Conservation (phyloP, 140 eudicot genomes). For the Senecio squalidus region DNA sequence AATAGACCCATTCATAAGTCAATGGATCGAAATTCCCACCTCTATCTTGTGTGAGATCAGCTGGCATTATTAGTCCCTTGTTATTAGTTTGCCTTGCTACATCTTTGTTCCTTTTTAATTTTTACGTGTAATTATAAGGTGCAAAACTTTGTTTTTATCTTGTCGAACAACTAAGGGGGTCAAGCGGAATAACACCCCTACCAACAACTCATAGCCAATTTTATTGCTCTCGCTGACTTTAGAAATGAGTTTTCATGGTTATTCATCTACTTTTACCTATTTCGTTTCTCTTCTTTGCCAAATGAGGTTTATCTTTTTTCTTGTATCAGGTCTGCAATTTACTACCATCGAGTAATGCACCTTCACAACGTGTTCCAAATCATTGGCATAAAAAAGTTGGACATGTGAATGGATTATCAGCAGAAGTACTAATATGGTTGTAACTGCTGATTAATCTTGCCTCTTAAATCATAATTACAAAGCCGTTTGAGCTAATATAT, state of each 20-base stretch:
- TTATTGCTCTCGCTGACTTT: not conserved
- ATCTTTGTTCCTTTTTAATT: not conserved
- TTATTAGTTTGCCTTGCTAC: not conserved
- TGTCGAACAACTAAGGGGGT: too few species aligned
- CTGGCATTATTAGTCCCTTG: not conserved
- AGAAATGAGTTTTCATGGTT: not conserved
- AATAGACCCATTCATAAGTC: too few species aligned
- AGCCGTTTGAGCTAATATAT: conserved; percentile 52
- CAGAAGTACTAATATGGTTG: conserved; percentile 44
- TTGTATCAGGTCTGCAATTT: conserved; percentile 58
- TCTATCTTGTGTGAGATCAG: too few species aligned
- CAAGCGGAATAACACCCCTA: too few species aligned
- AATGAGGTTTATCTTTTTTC: conserved; percentile 6
- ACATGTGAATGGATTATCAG: conserved; percentile 69
- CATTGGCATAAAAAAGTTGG: conserved; percentile 69
- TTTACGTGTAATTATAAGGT: not conserved
- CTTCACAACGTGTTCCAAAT: conserved; percentile 86
- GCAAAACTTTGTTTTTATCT: not conserved
- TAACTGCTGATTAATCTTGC: conserved; percentile 3
- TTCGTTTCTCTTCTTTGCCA: not conserved
- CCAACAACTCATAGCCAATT: not conserved
- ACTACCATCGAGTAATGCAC: conserved; percentile 78
- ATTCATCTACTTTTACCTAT: not conserved
- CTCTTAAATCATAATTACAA: conserved; percentile 26
- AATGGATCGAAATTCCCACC: too few species aligned